phyloP scores from a whole-genome alignment of 169 alveolate species.

The Neospora caninum region DNA sequence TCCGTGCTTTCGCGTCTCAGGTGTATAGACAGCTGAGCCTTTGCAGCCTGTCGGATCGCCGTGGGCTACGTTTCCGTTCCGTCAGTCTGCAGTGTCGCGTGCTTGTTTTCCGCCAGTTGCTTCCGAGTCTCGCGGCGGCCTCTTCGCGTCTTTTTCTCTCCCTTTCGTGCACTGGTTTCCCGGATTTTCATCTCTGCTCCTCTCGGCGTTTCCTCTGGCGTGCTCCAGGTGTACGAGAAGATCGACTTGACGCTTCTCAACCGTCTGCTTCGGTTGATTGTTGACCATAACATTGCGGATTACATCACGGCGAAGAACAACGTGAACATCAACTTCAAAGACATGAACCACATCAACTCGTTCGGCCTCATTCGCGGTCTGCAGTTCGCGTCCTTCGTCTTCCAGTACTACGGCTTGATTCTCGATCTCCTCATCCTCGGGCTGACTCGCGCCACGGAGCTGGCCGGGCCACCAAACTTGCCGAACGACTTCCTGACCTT shows the following conservation, averaged over 20 bases:
- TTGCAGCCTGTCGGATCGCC: too few relatives aligned
- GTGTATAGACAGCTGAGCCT: background rate
- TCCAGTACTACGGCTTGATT: slow-evolving; percentile 89
- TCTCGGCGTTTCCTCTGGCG: background rate
- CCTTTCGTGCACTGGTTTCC: background rate
- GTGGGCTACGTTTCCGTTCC: too few relatives aligned
- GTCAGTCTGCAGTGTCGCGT: too few relatives aligned
- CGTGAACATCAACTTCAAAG: slow-evolving; percentile 97
- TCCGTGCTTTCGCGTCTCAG: background rate
- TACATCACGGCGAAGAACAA: slow-evolving; percentile 99
- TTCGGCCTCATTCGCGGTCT: slow-evolving; percentile 98
- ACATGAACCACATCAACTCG: slow-evolving; percentile 98
- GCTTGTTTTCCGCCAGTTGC: background rate
- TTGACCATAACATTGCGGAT: slow-evolving; percentile 99
- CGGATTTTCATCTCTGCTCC: background rate
- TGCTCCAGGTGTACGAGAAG: slow-evolving; percentile 91
- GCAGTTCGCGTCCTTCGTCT: slow-evolving; percentile 97
- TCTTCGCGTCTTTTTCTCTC: slow-evolving; percentile 5
- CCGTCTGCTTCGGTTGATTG: slow-evolving; percentile 96
- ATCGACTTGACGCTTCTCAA: slow-evolving; percentile 97
- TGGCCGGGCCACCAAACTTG: slow-evolving; percentile 99
- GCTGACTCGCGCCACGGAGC: slow-evolving; percentile 97
- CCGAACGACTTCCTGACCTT: slow-evolving; percentile 96
- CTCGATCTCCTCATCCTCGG: slow-evolving; percentile 97
- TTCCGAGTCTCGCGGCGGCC: background rate